Conservation (phyloP, 2,329 filamentous ascomycete genomes). For the Tolypocladium capitatum region DNA sequence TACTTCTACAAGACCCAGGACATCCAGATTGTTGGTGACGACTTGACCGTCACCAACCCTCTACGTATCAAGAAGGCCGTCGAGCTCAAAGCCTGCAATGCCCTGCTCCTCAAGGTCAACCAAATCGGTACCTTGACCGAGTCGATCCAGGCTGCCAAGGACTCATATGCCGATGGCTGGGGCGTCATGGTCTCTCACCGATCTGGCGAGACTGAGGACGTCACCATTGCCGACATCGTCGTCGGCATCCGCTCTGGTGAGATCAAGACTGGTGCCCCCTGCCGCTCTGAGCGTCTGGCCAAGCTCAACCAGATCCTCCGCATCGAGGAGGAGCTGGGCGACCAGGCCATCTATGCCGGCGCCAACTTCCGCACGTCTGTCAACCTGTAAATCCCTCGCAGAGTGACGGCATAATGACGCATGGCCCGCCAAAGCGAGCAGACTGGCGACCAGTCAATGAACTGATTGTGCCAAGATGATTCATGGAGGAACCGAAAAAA, state of each 20-base stretch:
- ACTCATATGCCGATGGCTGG: conserved; percentile 91
- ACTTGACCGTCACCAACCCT: conserved; percentile 98
- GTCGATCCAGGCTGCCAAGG: conserved; percentile 98
- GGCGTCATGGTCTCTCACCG: conserved; percentile 99
- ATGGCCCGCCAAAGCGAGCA: neutral
- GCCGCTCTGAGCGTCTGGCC: conserved; percentile 92
- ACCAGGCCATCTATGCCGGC: conserved; percentile 83
- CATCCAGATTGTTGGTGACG: conserved; percentile 97
- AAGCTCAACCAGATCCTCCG: conserved; percentile 99
- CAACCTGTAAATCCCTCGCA: conserved; percentile 51
- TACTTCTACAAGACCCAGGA: conserved; percentile 99
- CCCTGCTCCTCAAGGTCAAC: conserved; percentile 98
- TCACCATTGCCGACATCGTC: conserved; percentile 96
- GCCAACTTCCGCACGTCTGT: conserved; percentile 83
- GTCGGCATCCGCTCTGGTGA: conserved; percentile 93
- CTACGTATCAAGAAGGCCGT: conserved; percentile 99
- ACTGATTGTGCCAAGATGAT: neutral
- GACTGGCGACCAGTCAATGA: neutral
- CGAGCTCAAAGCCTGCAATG: conserved; percentile 97
- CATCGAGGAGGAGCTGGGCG: conserved; percentile 97
- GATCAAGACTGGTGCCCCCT: conserved; percentile 98
- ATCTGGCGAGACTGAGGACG: conserved; percentile 98
- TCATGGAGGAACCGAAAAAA: neutral
- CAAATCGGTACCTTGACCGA: conserved; percentile 98
- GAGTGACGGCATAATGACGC: neutral